A percentile compares a stretch with the other conserved stretches of the same genome.
These are phyloP conservation scores for Davidsoniella neocaledoniae DNA, from an alignment of 2,329 filamentous ascomycete species.

Conservation along the genomic window DNA sequence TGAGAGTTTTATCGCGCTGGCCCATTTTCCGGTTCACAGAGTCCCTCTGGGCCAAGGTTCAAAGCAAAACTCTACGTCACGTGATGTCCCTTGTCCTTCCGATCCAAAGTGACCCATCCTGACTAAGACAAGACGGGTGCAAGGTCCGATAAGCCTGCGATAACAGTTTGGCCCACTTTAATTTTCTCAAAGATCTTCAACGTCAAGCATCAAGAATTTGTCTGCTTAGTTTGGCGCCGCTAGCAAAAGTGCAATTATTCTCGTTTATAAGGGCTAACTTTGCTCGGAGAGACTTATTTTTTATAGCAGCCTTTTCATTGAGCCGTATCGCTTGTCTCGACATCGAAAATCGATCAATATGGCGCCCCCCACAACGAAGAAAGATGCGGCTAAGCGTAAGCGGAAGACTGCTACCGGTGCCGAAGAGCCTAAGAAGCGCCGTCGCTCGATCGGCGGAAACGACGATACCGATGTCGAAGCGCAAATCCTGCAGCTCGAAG, in stretches of 20 bases:
- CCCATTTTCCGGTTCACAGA: not conserved
- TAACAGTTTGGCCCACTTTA: slow-evolving; percentile 14
- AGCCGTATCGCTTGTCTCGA: not conserved
- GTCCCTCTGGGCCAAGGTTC: slow-evolving; percentile 1
- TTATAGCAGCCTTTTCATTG: not conserved
- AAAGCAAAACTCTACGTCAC: slow-evolving; percentile 23
- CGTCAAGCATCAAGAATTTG: not conserved
- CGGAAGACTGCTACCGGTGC: slow-evolving; percentile 21
- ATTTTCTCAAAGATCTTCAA: slow-evolving; percentile 14
- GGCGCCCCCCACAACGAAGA: slow-evolving; percentile 7
- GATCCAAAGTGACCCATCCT: not conserved
- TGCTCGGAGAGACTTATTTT: not conserved
- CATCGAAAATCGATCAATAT: slow-evolving; percentile 4
- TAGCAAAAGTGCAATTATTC: not conserved
- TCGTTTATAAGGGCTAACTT: not conserved
- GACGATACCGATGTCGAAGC: slow-evolving; percentile 36
- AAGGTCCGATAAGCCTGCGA: not conserved
- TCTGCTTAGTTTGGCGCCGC: not conserved
- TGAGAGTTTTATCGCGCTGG: slow-evolving; percentile 32
- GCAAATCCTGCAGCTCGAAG: slow-evolving; percentile 59
- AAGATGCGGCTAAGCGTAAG: slow-evolving; percentile 33
- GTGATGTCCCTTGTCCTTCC: slow-evolving; percentile 18
- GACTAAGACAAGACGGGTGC: not conserved
- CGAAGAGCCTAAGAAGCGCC: slow-evolving; percentile 33
- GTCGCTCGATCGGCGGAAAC: slow-evolving; percentile 31